Percentiles rank a stretch among this genome's conserved stretches.
Conservation (phyloP, 176 grass and related monocot species). For the Triticum timopheevii region DNA sequence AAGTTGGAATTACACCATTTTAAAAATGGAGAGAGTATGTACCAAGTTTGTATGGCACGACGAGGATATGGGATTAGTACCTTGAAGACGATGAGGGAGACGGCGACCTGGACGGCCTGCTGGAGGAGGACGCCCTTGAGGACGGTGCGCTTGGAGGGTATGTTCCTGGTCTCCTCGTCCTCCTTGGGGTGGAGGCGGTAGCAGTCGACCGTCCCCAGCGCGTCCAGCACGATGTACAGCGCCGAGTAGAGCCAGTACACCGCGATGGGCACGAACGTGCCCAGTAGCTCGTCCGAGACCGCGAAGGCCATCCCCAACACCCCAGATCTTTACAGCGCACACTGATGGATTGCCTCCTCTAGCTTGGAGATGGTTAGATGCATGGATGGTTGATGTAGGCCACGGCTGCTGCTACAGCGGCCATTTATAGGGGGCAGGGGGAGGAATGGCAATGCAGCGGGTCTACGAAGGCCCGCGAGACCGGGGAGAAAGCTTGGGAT, state of each 20-base stretch:
- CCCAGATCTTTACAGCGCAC: neutral
- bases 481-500: neutral
- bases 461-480: slow-evolving; percentile 34
- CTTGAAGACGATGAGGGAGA: slow-evolving; percentile 81
- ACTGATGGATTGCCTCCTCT: too few species aligned
- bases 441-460: neutral
- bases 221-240: slow-evolving; percentile 59
- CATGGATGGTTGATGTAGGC: too few species aligned
- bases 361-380: too few species aligned
- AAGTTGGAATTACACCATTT: too few species aligned
- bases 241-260: slow-evolving; percentile 93
- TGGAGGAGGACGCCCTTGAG: slow-evolving; percentile 80
- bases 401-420: neutral
- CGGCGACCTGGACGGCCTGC: slow-evolving; percentile 69
- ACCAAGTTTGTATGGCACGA: too few species aligned
- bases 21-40: too few species aligned
- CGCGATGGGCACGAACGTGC: slow-evolving; percentile 79
- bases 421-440: too few species aligned
- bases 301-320: slow-evolving; percentile 43
- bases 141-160: slow-evolving; percentile 65
- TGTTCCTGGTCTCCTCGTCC: slow-evolving; percentile 69
- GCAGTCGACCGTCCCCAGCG: slow-evolving; percentile 56
- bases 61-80: slow-evolving; percentile 10
- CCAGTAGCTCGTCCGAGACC: slow-evolving; percentile 77
- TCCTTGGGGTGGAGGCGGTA: slow-evolving; percentile 76